A percentile compares a stretch with the other conserved stretches of the same genome.
Conservation (phyloP, 495 filamentous ascomycete genomes). For the Penicillium egyptiacum region DNA sequence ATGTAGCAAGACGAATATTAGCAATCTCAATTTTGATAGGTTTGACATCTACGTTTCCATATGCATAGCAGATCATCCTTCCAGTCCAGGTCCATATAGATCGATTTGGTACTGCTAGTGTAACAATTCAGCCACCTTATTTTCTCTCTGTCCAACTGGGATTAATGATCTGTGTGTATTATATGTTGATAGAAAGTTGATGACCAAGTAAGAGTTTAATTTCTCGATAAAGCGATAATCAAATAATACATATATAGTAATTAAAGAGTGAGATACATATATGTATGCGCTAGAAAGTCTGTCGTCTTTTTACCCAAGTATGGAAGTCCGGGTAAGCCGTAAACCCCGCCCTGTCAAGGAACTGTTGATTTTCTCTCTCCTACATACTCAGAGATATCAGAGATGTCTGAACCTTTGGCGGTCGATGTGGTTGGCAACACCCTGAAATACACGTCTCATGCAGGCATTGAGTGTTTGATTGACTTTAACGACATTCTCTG, state of each 20-base stretch:
- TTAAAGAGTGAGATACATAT: background rate
- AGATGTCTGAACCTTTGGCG: conserved; percentile 3
- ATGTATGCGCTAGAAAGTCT: background rate
- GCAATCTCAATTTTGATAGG: background rate
- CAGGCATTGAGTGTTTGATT: conserved; percentile 21
- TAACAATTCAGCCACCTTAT: background rate
- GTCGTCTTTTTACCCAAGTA: background rate
- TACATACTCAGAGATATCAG: background rate
- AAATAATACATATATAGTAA: background rate
- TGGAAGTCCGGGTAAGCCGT: background rate
- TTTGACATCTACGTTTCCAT: background rate
- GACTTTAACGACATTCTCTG: conserved; percentile 34
- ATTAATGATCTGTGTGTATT: background rate
- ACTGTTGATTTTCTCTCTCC: background rate
- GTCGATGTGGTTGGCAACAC: conserved; percentile 11
- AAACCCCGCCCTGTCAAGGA: conserved; percentile 1
- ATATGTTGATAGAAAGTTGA: background rate
- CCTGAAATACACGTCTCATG: conserved; percentile 21
- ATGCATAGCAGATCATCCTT: background rate
- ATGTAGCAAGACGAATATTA: background rate
- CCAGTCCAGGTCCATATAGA: background rate
- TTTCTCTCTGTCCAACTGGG: background rate
- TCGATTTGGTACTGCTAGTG: background rate
- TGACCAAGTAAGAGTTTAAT: background rate
- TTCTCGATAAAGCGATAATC: background rate